A percentile compares a stretch with the other conserved stretches of the same genome.
Conservation (phyloP, 1,139 yeast species). For the Suhomyces kunorum region DNA sequence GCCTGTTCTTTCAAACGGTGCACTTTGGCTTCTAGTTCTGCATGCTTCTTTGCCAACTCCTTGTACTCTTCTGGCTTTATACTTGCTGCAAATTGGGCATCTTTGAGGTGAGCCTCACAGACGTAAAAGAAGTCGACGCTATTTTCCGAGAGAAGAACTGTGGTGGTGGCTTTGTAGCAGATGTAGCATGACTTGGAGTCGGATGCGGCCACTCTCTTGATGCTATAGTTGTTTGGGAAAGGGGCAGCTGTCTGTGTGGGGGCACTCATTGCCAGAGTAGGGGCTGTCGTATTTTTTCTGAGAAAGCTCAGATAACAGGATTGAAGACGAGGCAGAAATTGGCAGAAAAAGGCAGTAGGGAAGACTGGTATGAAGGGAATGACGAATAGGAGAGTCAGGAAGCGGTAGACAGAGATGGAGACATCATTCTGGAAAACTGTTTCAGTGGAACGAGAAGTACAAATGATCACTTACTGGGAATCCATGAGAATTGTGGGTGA, state of each 20-base stretch:
- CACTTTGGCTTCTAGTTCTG: constrained; percentile 28
- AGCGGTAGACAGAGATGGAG: too few species aligned
- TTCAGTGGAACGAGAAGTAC: too few species aligned
- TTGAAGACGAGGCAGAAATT: too few species aligned
- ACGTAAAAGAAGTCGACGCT: constrained; percentile 67
- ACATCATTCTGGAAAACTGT: too few species aligned
- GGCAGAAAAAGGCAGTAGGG: too few species aligned
- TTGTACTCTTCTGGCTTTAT: constrained; percentile 48
- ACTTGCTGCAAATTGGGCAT: constrained; percentile 62
- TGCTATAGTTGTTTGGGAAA: constrained; percentile 55
- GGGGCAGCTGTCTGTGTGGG: constrained; percentile 25
- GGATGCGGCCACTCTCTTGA: constrained; percentile 57
- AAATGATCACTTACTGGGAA: too few species aligned
- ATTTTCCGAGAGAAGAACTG: constrained; percentile 57
- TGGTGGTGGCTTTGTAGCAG: constrained; percentile 65
- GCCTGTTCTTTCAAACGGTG: constrained; percentile 17
- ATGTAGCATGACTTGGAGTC: constrained; percentile 61
- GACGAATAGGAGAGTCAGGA: too few species aligned
- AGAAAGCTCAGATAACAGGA: too few species aligned
- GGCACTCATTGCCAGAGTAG: constrained; percentile 6
- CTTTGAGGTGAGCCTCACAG: constrained; percentile 65
- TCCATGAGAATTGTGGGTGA: too few species aligned
- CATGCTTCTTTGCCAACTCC: constrained; percentile 41
- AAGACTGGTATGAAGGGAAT: too few species aligned
- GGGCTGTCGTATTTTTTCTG: background rate